Evolutionary conservation across 306 rosid genomes (phyloP).

Genomic region (Pyrus betulifolia): DNA sequence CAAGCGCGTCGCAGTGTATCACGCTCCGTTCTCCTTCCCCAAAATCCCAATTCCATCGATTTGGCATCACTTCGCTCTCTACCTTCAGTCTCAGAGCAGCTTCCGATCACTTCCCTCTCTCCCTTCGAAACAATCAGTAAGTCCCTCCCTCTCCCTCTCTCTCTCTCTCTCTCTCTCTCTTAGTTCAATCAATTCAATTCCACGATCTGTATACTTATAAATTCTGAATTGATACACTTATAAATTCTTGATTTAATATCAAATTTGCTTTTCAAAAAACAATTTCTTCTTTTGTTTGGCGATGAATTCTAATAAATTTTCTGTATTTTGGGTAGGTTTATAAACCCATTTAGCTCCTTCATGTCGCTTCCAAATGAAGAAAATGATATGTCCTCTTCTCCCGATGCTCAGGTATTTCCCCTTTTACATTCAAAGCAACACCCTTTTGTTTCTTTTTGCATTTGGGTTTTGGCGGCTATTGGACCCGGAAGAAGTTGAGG

Average conservation of each 20-base stretch:
- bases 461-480: neutral
- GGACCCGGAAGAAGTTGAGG: neutral
- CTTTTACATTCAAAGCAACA: constrained; percentile 10
- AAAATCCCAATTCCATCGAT: neutral
- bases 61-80: neutral
- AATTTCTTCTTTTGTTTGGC: neutral
- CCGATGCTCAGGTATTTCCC: constrained; percentile 49
- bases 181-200: neutral
- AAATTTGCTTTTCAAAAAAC: neutral
- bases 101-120: neutral
- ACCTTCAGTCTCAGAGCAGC: neutral
- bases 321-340: neutral
- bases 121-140: neutral
- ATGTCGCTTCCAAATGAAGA: constrained; percentile 62
- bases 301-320: neutral
- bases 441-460: neutral
- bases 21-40: neutral
- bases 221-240: neutral
- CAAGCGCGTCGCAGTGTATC: neutral
- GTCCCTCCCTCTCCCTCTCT: neutral
- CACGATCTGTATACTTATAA: too few species aligned
- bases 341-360: constrained; percentile 17
- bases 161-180: neutral
- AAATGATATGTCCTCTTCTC: constrained; percentile 31
- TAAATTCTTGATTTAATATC: neutral